Percentiles rank a stretch among this genome's conserved stretches.
Evolutionary conservation across 1,284 basidiomycete genomes (phyloP).

Genomic region (Waitea zeae): DNA sequence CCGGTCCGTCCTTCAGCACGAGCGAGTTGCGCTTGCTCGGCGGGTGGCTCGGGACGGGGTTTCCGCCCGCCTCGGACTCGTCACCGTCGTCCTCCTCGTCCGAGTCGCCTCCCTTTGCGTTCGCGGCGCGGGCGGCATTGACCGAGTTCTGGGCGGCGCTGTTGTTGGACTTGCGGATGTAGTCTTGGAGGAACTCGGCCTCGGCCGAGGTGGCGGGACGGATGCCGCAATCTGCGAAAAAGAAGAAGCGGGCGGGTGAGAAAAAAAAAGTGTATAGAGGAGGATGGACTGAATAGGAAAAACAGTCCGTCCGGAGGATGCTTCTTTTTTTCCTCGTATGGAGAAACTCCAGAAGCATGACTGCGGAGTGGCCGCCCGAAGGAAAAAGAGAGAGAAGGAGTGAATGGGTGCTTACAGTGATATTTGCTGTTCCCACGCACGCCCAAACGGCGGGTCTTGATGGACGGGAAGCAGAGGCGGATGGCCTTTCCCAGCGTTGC

Average conservation of each 20-base stretch:
- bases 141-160: conserved; percentile 56
- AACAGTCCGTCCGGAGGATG: too few species aligned
- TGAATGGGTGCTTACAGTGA: conserved; percentile 41
- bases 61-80: conserved; percentile 60
- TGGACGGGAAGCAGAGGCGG: conserved; percentile 78
- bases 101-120: conserved; percentile 49
- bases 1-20: conserved; percentile 28
- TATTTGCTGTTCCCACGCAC: conserved; percentile 88
- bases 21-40: conserved; percentile 61
- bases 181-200: conserved; percentile 80
- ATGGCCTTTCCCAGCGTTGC: conserved; percentile 90
- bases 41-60: conserved; percentile 41
- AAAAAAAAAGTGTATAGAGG: conserved; percentile 10
- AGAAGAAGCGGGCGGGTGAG: conserved; percentile 14
- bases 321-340: too few species aligned
- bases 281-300: conserved; percentile 3
- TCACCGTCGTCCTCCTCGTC: conserved; percentile 73
- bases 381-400: conserved; percentile 5
- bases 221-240: conserved; percentile 65
- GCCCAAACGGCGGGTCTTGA: conserved; percentile 83
- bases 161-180: conserved; percentile 78
- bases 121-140: conserved; percentile 48
- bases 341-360: conserved; percentile 3
- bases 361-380: too few species aligned
- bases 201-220: conserved; percentile 75